phyloP scores from a whole-genome alignment of 2,329 filamentous ascomycete species.

The Juglanconis juglandina region DNA sequence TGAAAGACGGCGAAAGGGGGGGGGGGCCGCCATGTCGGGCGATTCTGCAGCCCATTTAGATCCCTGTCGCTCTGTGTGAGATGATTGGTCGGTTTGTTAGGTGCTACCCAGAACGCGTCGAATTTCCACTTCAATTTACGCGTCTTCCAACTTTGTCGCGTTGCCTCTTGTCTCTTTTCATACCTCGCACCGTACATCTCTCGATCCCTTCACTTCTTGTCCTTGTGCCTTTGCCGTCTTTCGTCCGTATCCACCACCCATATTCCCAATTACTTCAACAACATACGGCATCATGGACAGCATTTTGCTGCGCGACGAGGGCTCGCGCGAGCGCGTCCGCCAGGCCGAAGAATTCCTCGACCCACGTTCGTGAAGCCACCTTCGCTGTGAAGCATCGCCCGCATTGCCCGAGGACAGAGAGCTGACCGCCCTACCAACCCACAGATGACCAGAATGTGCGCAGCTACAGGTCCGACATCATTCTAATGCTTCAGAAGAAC shows the following conservation, averaged over 20 bases:
- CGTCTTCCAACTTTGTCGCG: background rate
- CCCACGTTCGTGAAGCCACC: constrained; percentile 61
- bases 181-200: background rate
- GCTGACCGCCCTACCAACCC: background rate
- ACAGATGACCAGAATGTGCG: constrained; percentile 51
- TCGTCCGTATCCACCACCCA: background rate
- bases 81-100: background rate
- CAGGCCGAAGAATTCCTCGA: constrained; percentile 91
- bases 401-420: background rate
- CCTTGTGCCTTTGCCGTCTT: background rate
- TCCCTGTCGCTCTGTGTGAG: constrained; percentile 4
- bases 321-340: constrained; percentile 76
- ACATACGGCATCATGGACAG: constrained; percentile 58
- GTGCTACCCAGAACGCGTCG: constrained; percentile 3
- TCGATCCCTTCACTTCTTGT: background rate
- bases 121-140: constrained; percentile 1
- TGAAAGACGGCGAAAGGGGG: background rate
- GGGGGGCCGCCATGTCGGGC: background rate
- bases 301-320: constrained; percentile 77
- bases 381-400: background rate
- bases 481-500: constrained; percentile 69
- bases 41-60: background rate
- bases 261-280: background rate
- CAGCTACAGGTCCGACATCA: constrained; percentile 88
- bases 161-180: background rate